Conservation (phyloP, 169 alveolate species). For the Plasmodium fragile region DNA sequence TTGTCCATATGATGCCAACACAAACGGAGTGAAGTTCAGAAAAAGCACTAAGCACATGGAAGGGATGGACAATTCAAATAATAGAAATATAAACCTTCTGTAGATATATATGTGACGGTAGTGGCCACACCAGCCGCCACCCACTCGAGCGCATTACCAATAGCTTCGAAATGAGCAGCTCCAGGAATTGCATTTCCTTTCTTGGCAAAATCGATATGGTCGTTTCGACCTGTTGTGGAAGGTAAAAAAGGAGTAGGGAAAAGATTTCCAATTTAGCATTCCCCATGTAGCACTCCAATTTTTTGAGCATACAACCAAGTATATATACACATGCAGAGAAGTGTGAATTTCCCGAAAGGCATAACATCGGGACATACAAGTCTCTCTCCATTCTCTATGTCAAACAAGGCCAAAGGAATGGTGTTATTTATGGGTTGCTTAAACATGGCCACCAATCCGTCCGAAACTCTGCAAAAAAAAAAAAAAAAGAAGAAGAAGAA, state of each 20-base stretch:
- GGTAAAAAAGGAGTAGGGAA: background rate
- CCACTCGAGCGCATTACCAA: constrained; percentile 64
- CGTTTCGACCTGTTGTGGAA: constrained; percentile 71
- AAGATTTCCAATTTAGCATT: background rate
- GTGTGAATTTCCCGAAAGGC: background rate
- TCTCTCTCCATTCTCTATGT: constrained; percentile 82
- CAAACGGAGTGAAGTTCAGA: background rate
- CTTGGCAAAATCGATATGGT: constrained; percentile 79
- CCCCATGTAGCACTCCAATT: background rate
- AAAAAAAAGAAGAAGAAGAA: too few species aligned
- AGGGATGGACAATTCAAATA: background rate
- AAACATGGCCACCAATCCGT: constrained; percentile 86
- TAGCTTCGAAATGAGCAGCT: constrained; percentile 82
- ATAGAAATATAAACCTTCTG: background rate
- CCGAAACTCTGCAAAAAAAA: constrained; percentile 79
- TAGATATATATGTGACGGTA: background rate
- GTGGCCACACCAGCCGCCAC: background rate
- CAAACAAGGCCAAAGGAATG: constrained; percentile 81
- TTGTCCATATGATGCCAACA: background rate
- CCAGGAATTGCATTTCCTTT: constrained; percentile 83
- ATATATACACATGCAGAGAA: background rate
- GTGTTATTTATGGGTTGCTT: constrained; percentile 81
- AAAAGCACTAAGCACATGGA: background rate
- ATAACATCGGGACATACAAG: constrained; percentile 66
- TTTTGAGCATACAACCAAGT: background rate